A percentile compares a stretch with the other conserved stretches of the same genome.
Conservation (phyloP, 192 early-diverging fungal genomes). For the Entomortierella lignicola region DNA sequence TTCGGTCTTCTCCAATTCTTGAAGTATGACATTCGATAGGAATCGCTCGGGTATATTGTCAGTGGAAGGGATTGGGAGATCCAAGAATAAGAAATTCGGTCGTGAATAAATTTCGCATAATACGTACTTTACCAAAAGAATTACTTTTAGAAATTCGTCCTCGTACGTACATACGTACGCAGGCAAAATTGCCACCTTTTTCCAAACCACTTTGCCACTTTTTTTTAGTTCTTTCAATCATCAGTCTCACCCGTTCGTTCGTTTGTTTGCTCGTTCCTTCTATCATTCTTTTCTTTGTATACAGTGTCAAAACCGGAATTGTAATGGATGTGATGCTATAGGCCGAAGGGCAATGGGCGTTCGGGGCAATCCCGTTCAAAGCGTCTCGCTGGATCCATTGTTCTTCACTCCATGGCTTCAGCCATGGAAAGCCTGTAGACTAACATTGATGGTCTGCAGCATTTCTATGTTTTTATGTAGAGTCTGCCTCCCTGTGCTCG, state of each 20-base stretch:
- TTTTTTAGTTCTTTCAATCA: background rate
- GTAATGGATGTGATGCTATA: slow-evolving; percentile 7
- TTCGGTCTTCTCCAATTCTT: too few species aligned
- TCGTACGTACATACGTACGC: too few species aligned
- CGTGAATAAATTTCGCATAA: too few species aligned
- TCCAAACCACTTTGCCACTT: background rate
- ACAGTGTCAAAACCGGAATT: background rate
- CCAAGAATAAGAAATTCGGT: too few species aligned
- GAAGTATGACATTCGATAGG: too few species aligned
- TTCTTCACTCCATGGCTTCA: slow-evolving; percentile 16
- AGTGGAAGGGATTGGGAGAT: too few species aligned
- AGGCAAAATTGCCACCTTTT: too few species aligned
- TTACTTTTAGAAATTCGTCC: too few species aligned
- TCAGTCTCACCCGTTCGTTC: background rate
- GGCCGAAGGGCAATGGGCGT: slow-evolving; percentile 33
- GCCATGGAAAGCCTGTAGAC: slow-evolving; percentile 8
- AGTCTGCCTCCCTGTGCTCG: slow-evolving; percentile 31
- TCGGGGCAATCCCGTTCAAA: slow-evolving; percentile 33
- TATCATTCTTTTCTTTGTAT: background rate
- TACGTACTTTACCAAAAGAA: too few species aligned
- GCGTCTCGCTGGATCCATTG: slow-evolving; percentile 30
- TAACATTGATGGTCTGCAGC: slow-evolving; percentile 38
- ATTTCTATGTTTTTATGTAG: slow-evolving; percentile 15
- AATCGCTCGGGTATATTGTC: too few species aligned
- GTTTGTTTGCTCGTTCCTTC: background rate